A percentile compares a stretch with the other conserved stretches of the same genome.
Conservation (phyloP, 2,329 filamentous ascomycete genomes). For the Xylaria sp. region DNA sequence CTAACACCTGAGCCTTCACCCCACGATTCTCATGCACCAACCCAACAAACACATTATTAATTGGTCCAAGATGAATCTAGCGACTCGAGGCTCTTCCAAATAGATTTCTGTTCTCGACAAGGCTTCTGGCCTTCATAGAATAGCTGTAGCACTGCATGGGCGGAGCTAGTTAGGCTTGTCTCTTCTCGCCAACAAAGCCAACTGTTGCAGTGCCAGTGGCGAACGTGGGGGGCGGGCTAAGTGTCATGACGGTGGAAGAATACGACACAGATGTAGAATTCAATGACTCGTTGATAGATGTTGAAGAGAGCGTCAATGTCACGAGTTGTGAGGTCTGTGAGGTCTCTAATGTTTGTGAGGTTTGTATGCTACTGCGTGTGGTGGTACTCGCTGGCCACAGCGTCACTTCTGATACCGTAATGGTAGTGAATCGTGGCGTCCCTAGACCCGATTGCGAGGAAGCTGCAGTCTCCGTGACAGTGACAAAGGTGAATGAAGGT, state of each 20-base stretch:
- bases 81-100: background rate
- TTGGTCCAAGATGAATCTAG: slow-evolving; percentile 12
- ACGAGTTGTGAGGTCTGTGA: slow-evolving; percentile 24
- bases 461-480: slow-evolving; percentile 30
- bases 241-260: slow-evolving; percentile 37
- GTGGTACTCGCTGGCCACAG: slow-evolving; percentile 29
- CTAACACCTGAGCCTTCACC: background rate
- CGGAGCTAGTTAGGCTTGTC: slow-evolving; percentile 18
- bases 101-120: background rate
- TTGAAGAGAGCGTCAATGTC: slow-evolving; percentile 38
- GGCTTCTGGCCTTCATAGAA: background rate
- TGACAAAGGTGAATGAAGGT: slow-evolving; percentile 32
- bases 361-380: slow-evolving; percentile 13
- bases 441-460: background rate
- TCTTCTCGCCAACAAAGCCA: slow-evolving; percentile 16
- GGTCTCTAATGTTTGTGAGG: background rate
- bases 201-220: slow-evolving; percentile 34
- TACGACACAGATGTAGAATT: slow-evolving; percentile 38
- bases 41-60: slow-evolving; percentile 11
- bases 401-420: slow-evolving; percentile 39
- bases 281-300: slow-evolving; percentile 36
- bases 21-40: slow-evolving; percentile 3
- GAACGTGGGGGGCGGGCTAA: slow-evolving; percentile 32
- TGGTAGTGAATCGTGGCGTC: slow-evolving; percentile 29
- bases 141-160: background rate